A percentile compares a stretch with the other conserved stretches of the same genome.
phyloP scores from a whole-genome alignment of 2,329 filamentous ascomycete species.

The Colletotrichum spaethianum region DNA sequence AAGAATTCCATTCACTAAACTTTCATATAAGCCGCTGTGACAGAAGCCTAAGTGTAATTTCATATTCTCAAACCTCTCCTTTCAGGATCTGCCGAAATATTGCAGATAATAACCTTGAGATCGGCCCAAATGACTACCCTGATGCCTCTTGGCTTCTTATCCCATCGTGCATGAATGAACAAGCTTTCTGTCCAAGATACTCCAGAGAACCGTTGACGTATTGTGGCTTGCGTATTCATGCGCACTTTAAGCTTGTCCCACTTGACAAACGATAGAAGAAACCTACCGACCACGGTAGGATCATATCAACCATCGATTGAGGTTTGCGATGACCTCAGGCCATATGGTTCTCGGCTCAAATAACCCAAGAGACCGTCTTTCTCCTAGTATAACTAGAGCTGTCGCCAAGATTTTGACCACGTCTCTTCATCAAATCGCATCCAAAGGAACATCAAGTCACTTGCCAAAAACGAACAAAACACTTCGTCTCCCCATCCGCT shows the following conservation, averaged over 20 bases:
- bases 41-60: no score
- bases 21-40: not conserved
- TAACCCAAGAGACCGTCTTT: not conserved
- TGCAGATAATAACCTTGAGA: not conserved
- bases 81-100: no score
- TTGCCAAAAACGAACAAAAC: not conserved
- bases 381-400: not conserved
- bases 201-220: not conserved
- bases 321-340: not conserved
- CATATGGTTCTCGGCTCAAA: no score
- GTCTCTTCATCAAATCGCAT: not conserved
- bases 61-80: no score
- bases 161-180: not conserved
- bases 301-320: not conserved
- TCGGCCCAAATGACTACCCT: not conserved
- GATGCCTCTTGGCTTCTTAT: not conserved
- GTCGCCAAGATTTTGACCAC: not conserved
- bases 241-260: not conserved
- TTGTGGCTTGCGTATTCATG: not conserved
- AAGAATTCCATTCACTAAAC: not conserved
- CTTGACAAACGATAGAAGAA: not conserved
- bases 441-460: not conserved
- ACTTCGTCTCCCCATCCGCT: no score
- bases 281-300: not conserved
- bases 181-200: not conserved